Conservation (phyloP, 805 yeast genomes). For the Wickerhamiella kurtzmanii region DNA sequence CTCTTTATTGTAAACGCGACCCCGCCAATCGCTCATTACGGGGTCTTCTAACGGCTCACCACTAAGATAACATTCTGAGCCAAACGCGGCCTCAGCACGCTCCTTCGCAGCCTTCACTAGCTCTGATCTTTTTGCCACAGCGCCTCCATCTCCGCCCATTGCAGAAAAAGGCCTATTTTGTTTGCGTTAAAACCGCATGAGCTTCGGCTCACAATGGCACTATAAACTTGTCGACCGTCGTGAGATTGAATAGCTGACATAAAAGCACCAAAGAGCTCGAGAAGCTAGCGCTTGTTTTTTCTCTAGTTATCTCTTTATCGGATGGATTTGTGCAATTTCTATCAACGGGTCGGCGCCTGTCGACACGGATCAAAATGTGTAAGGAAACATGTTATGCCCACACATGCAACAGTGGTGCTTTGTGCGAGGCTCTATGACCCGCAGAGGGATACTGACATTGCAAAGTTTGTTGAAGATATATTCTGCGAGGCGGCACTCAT, state of each 20-base stretch:
- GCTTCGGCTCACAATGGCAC: too few species aligned
- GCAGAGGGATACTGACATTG: slow-evolving; percentile 29
- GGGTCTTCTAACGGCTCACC: slow-evolving; percentile 30
- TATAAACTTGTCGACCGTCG: too few species aligned
- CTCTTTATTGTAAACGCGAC: slow-evolving; percentile 52
- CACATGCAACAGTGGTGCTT: slow-evolving; percentile 8
- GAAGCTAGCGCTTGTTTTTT: too few species aligned
- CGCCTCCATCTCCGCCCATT: slow-evolving; percentile 49
- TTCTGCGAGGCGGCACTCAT: slow-evolving; percentile 44
- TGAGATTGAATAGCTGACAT: not conserved
- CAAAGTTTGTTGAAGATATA: slow-evolving; percentile 56
- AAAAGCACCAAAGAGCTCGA: not conserved
- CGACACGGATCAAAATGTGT: slow-evolving; percentile 85
- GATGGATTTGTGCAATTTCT: slow-evolving; percentile 31
- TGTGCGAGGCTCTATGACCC: slow-evolving; percentile 5
- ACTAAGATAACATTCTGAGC: slow-evolving; percentile 38
- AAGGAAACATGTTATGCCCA: slow-evolving; percentile 29
- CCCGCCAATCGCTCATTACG: slow-evolving; percentile 56
- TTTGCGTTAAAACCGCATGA: too few species aligned
- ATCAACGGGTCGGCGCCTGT: slow-evolving; percentile 78
- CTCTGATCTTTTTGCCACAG: slow-evolving; percentile 47
- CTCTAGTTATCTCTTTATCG: too few species aligned
- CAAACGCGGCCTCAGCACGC: slow-evolving; percentile 18
- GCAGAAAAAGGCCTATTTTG: too few species aligned
- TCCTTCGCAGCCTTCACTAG: slow-evolving; percentile 20